Evolutionary conservation across 306 rosid species (phyloP).

Genomic region (Cucurbita moschata): DNA sequence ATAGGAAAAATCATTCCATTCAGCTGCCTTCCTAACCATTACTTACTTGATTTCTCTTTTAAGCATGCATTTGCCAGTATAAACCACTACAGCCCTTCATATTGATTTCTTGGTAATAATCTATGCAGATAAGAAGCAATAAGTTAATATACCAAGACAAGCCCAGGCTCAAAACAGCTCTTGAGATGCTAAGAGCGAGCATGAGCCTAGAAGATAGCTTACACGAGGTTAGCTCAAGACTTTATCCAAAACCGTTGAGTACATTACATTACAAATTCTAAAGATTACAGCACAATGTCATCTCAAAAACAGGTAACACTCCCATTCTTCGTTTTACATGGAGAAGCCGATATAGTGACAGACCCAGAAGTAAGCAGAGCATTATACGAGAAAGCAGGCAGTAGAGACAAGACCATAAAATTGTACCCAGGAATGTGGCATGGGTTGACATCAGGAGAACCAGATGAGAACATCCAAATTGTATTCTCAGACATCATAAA

Average conservation of each 20-base stretch:
- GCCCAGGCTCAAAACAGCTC: conserved; percentile 71
- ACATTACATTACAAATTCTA: background rate
- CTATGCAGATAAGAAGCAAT: conserved; percentile 54
- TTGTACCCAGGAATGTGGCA: conserved; percentile 90
- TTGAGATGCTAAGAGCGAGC: conserved; percentile 75
- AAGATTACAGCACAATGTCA: background rate
- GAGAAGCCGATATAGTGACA: conserved; percentile 77
- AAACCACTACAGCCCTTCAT: too few relatives aligned
- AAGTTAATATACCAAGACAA: conserved; percentile 72
- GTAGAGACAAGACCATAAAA: conserved; percentile 59
- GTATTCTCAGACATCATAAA: conserved; percentile 52
- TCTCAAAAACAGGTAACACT: conserved; percentile 28
- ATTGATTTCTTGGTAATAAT: too few relatives aligned
- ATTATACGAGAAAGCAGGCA: conserved; percentile 48
- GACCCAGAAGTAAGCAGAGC: conserved; percentile 91
- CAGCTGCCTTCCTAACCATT: background rate
- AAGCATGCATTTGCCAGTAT: background rate
- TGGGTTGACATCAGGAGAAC: conserved; percentile 61
- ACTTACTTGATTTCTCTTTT: background rate
- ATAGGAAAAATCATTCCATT: background rate
- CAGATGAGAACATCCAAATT: conserved; percentile 54
- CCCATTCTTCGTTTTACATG: conserved; percentile 77
- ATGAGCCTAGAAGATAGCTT: conserved; percentile 39
- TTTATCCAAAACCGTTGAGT: background rate
- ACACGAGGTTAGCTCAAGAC: conserved; percentile 28